These are phyloP conservation scores for Huntiella savannae DNA, from an alignment of 2,329 filamentous ascomycete species.

Conservation along the genomic window DNA sequence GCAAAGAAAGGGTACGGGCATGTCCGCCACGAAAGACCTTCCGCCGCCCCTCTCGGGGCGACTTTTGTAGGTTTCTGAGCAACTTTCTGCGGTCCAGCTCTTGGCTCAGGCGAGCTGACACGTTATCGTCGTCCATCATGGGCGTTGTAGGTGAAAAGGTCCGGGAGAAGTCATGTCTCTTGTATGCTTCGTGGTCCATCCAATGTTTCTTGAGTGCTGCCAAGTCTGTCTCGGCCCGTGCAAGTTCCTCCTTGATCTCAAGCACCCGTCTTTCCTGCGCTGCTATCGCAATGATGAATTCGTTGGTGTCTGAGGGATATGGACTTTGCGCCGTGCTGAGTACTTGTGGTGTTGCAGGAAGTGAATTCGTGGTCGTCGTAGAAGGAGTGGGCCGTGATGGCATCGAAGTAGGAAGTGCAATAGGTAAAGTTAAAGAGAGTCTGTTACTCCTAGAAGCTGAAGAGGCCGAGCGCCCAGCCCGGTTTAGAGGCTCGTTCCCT, in stretches of 20 bases:
- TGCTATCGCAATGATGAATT: conserved; percentile 76
- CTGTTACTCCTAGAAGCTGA: conserved; percentile 36
- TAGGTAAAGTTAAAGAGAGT: conserved; percentile 42
- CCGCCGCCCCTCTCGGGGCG: conserved; percentile 27
- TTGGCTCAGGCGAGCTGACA: conserved; percentile 22
- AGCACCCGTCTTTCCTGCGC: conserved; percentile 80
- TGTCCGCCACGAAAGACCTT: conserved; percentile 51
- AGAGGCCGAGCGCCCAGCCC: conserved; percentile 33
- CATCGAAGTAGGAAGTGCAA: conserved; percentile 32
- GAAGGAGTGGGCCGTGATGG: conserved; percentile 31
- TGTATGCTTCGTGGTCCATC: conserved; percentile 55
- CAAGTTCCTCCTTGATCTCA: conserved; percentile 79
- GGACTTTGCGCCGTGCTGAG: conserved; percentile 23
- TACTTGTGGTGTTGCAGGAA: conserved; percentile 23
- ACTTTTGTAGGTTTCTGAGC: conserved; percentile 32
- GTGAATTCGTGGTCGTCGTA: not conserved
- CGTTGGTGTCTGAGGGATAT: conserved; percentile 31
- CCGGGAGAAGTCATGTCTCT: conserved; percentile 45
- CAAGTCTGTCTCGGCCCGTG: conserved; percentile 61
- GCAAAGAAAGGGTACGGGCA: conserved; percentile 51
- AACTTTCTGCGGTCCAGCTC: conserved; percentile 61
- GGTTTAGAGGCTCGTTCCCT: conserved; percentile 21
- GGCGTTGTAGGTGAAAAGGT: conserved; percentile 13
- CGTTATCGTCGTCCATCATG: conserved; percentile 20
- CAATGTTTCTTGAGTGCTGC: conserved; percentile 65